Evolutionary conservation across 2,329 filamentous ascomycete genomes (phyloP), one percentile per base, ranked within the genome.

Genomic region (Blastomyces gilchristii): DNA sequence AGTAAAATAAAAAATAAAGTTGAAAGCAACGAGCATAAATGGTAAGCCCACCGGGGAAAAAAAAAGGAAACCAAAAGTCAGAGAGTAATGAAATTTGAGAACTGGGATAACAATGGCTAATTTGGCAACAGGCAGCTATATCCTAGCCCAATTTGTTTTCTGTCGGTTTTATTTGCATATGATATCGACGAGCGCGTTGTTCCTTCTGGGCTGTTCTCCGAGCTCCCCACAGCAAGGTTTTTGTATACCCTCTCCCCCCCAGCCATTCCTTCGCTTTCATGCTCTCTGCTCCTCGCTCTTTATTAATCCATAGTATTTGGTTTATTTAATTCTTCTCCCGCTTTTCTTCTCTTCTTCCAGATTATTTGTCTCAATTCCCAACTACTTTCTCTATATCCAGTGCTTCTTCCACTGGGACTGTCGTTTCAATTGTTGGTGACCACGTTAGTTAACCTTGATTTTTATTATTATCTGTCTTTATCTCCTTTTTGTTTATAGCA

Each of bases 361-460:
- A 61, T 54, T 54, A n/a, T 53, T 41, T 39, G 2, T 54, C 22
- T 52, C 31, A 41, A 31, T 53, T 52, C 25, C 22, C 37, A 28
- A n/a, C 45, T 37, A 18, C 39, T 52, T 52, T 61, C 34, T 22
- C 53, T 61, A 18, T 62, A 52, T 56, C 45, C 63, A 47, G 63
- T 62, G 63, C 60, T 53, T 31, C 47, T 49, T 56, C 57, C 63
- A 60, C 63, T 62, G 60, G 53, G 56, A 61, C 63, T 43, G 60
- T 64, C 63, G 57, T 64, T 64, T 64, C 53, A 58, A 58, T 58
- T 52, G 34, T 58, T 43, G 25, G 39, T 57, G 37, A 41, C 37
- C 34, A 22, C 34, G 37, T 16, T 18, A 18, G 54, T 57, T 25
- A n/a, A 28, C 34, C 25, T n/a, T 62, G 18, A 25, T 37, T 58